Conservation (phyloP, 2,329 filamentous ascomycete genomes). For the Elsinoe australis region DNA sequence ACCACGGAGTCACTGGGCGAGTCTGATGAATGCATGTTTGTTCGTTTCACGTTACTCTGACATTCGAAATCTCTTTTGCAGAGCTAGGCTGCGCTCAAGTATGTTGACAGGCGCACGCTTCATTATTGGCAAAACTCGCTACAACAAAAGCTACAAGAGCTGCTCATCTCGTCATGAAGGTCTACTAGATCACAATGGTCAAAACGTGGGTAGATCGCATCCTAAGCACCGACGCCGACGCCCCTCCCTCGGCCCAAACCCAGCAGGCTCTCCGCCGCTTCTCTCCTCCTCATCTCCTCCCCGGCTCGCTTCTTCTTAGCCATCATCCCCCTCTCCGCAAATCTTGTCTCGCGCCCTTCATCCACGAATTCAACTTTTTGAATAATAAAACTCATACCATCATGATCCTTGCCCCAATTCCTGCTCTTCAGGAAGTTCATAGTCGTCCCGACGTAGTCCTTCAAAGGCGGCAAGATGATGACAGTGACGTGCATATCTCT, state of each 20-base stretch:
- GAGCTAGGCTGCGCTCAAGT: too few relatives aligned
- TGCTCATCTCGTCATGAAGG: not conserved
- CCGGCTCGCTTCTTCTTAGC: slow-evolving; percentile 44
- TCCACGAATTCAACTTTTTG: slow-evolving; percentile 76
- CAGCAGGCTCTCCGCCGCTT: slow-evolving; percentile 26
- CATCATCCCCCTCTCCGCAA: slow-evolving; percentile 39
- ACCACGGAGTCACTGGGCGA: too few relatives aligned
- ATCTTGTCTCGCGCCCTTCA: slow-evolving; percentile 52
- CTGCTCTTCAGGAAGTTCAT: slow-evolving; percentile 76
- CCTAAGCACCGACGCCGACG: slow-evolving; percentile 15
- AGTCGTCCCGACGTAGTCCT: slow-evolving; percentile 66
- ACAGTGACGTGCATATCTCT: slow-evolving; percentile 83
- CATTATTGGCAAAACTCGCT: not conserved
- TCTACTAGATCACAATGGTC: too few relatives aligned
- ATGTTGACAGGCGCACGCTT: too few relatives aligned
- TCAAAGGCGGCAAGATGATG: slow-evolving; percentile 69
- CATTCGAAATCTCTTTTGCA: too few relatives aligned
- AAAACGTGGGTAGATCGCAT: too few relatives aligned
- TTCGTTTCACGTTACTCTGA: too few relatives aligned
- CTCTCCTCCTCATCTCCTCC: slow-evolving; percentile 29
- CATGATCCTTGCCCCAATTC: slow-evolving; percentile 68
- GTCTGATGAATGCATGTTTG: too few relatives aligned
- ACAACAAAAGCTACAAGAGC: not conserved
- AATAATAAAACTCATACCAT: slow-evolving; percentile 85
- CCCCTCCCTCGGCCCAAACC: slow-evolving; percentile 12